Evolutionary conservation across 495 filamentous ascomycete species (phyloP).

Genomic region (Penicillium manginii): DNA sequence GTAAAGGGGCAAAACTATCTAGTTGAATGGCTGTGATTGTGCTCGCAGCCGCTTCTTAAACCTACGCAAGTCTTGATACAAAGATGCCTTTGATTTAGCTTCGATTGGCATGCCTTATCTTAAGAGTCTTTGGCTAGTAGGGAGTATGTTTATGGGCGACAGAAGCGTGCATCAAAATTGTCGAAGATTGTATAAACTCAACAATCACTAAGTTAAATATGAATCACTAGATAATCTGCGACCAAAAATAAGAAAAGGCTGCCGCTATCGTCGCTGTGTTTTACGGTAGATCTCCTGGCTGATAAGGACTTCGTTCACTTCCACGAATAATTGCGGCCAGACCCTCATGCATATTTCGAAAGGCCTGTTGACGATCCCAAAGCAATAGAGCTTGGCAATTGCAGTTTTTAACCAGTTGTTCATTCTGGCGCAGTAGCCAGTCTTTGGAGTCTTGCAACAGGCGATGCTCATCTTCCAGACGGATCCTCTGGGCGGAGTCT

Average conservation of each 20-base stretch:
- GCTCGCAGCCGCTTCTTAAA: neutral
- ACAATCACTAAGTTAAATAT: neutral
- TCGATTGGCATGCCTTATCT: neutral
- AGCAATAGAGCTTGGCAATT: slow-evolving; percentile 6
- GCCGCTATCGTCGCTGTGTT: neutral
- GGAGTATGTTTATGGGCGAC: neutral
- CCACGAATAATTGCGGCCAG: neutral
- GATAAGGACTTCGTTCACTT: neutral
- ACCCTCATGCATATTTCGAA: slow-evolving; percentile 4
- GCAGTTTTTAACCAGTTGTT: slow-evolving; percentile 1
- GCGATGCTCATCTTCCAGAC: slow-evolving; percentile 8
- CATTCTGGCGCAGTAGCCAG: slow-evolving; percentile 1
- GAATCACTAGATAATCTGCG: neutral
- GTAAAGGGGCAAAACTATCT: neutral
- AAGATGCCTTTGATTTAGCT: no score
- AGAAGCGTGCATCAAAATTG: neutral
- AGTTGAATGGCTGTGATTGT: neutral
- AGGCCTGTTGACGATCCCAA: slow-evolving; percentile 4
- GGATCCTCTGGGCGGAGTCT: slow-evolving; percentile 7
- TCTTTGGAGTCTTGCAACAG: neutral
- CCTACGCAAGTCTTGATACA: no score
- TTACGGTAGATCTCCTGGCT: neutral
- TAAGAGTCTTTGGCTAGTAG: neutral
- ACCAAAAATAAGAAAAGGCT: neutral
- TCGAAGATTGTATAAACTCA: neutral